Percentiles rank a stretch among this genome's conserved stretches.
Evolutionary conservation across 179 eudicot genomes (phyloP).

Genomic region (Spergularia azorica): DNA sequence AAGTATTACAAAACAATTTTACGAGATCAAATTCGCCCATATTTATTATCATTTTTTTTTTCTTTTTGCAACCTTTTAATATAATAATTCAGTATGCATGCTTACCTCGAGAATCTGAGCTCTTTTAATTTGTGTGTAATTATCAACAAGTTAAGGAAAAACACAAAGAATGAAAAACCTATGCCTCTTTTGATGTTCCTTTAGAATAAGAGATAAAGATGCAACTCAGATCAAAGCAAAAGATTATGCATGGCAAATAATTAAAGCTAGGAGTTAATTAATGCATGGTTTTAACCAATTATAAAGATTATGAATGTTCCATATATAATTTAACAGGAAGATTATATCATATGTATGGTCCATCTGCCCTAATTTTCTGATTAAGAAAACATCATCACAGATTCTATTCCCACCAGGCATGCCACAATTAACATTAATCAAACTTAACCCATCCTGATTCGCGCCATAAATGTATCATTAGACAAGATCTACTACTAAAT

Average conservation of each 20-base stretch:
- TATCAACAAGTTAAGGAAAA: neutral
- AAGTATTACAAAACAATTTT: no score
- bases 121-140: neutral
- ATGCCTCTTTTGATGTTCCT: conserved; percentile 11
- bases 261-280: neutral
- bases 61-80: no score
- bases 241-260: conserved; percentile 21
- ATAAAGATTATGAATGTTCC: neutral
- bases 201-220: conserved; percentile 21
- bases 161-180: neutral
- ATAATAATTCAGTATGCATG: neutral
- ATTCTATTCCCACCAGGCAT: neutral
- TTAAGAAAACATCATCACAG: neutral
- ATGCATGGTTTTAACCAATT: conserved; percentile 12
- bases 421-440: neutral
- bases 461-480: neutral
- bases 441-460: neutral
- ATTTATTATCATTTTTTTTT: no score
- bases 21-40: no score
- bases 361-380: neutral
- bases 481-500: neutral
- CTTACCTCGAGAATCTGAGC: conserved; percentile 24
- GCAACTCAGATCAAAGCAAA: conserved; percentile 25
- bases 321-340: neutral
- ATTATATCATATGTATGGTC: neutral